Percentiles rank a stretch among this genome's conserved stretches.
phyloP scores from a whole-genome alignment of 768 basidiomycete genomes.

The Mycena alexandri region DNA sequence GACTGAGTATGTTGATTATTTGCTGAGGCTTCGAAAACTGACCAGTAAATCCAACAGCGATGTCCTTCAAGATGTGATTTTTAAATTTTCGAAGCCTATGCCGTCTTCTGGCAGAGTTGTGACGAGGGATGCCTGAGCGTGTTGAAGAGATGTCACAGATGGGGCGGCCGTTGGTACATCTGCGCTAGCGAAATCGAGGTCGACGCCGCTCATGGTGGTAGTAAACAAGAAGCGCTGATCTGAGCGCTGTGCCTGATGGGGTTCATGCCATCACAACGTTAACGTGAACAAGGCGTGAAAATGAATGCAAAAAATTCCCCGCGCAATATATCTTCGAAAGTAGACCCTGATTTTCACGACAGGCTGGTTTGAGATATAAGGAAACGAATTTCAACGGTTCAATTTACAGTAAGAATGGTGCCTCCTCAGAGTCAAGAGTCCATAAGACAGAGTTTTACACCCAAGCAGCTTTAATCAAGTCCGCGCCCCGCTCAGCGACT shows the following conservation, averaged over 20 bases:
- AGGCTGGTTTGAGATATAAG: too few relatives aligned
- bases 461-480: conserved; percentile 18
- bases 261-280: too few relatives aligned
- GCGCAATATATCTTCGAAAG: too few relatives aligned
- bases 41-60: conserved; percentile 33
- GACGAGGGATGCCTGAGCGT: conserved; percentile 26
- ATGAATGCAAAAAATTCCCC: too few relatives aligned
- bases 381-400: too few relatives aligned
- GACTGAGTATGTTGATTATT: background rate
- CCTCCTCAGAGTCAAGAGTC: too few relatives aligned
- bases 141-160: conserved; percentile 1
- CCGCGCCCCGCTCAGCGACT: conserved; percentile 21
- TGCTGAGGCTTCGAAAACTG: background rate
- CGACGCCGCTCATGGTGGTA: conserved; percentile 1
- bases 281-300: too few relatives aligned
- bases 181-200: conserved; percentile 17
- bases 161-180: conserved; percentile 23
- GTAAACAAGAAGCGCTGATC: background rate
- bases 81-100: conserved; percentile 25
- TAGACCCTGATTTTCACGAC: too few relatives aligned
- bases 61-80: conserved; percentile 31
- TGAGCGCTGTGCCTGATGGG: too few relatives aligned
- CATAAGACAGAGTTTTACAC: background rate
- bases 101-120: conserved; percentile 26
- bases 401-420: too few relatives aligned